These are phyloP conservation scores for Mycena rebaudengoi DNA, from an alignment of 768 basidiomycete genomes.

Conservation along the genomic window DNA sequence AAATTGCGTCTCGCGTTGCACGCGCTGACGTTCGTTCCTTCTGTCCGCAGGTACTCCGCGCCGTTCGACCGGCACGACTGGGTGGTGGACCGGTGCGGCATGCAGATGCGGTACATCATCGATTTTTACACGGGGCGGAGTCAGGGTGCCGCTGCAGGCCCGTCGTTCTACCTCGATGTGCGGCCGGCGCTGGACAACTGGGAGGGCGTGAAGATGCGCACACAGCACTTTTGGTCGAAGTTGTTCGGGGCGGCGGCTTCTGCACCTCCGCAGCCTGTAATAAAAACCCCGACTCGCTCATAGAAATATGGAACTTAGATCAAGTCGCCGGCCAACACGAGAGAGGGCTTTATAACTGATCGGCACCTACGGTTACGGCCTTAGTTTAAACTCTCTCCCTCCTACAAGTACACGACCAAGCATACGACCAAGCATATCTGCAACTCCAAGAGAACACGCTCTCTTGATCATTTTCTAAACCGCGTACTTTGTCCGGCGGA, in stretches of 20 bases:
- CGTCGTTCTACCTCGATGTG: conserved; percentile 94
- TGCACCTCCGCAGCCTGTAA: conserved; percentile 22
- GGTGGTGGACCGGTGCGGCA: conserved; percentile 93
- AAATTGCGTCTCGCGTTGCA: not conserved
- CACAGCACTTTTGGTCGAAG: conserved; percentile 59
- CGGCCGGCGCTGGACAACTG: conserved; percentile 93
- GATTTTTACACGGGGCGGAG: conserved; percentile 94
- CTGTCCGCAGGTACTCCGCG: conserved; percentile 89
- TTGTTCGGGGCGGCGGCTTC: conserved; percentile 35
- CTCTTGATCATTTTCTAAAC: too few species aligned
- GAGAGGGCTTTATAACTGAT: too few species aligned
- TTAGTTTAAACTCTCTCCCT: too few species aligned
- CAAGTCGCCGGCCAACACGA: too few species aligned
- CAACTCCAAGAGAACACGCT: too few species aligned
- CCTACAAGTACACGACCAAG: too few species aligned
- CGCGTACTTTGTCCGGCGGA: too few species aligned
- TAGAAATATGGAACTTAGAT: conserved; percentile 1
- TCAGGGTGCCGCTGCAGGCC: conserved; percentile 51
- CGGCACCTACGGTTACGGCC: too few species aligned
- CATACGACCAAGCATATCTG: too few species aligned
- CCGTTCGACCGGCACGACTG: conserved; percentile 99
- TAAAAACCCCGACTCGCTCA: conserved; percentile 11
- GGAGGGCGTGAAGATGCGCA: conserved; percentile 91
- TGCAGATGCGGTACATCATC: conserved; percentile 90
- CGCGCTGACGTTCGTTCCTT: too few species aligned